Conservation (phyloP, 2,329 filamentous ascomycete species). For the Exophiala sp. region DNA sequence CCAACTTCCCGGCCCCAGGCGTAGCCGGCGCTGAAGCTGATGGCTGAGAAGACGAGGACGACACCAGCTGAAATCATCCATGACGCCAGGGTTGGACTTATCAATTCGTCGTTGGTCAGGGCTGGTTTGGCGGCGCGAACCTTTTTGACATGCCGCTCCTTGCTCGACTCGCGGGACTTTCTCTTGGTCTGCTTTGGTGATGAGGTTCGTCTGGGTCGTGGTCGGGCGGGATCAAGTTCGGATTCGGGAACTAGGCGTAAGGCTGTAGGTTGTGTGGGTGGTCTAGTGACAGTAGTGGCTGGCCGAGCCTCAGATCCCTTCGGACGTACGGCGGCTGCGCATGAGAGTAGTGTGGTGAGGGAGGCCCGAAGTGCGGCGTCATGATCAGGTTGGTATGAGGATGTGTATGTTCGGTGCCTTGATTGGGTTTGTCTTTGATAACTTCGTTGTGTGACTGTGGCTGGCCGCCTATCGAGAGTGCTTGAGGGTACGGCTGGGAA, state of each 20-base stretch:
- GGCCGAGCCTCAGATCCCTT: conserved; percentile 51
- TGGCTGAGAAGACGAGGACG: conserved; percentile 60
- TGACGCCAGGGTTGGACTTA: conserved; percentile 60
- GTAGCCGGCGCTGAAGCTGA: conserved; percentile 64
- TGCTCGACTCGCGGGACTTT: conserved; percentile 35
- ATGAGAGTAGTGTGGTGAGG: conserved; percentile 92
- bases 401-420: conserved; percentile 45
- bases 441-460: conserved; percentile 27
- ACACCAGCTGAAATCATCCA: conserved; percentile 65
- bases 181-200: conserved; percentile 27
- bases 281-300: conserved; percentile 8
- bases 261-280: conserved; percentile 25
- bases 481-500: conserved; percentile 32
- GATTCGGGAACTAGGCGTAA: conserved; percentile 61
- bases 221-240: conserved; percentile 38
- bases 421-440: conserved; percentile 23
- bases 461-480: conserved; percentile 7
- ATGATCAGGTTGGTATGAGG: conserved; percentile 76
- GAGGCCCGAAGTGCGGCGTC: conserved; percentile 90
- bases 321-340: conserved; percentile 80
- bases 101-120: conserved; percentile 33
- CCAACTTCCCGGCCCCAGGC: conserved; percentile 59
- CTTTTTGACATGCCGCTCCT: conserved; percentile 35
- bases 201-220: conserved; percentile 24
- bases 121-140: conserved; percentile 33